Conservation (phyloP, 148 eudicot genomes). For the Bassia scoparia region DNA sequence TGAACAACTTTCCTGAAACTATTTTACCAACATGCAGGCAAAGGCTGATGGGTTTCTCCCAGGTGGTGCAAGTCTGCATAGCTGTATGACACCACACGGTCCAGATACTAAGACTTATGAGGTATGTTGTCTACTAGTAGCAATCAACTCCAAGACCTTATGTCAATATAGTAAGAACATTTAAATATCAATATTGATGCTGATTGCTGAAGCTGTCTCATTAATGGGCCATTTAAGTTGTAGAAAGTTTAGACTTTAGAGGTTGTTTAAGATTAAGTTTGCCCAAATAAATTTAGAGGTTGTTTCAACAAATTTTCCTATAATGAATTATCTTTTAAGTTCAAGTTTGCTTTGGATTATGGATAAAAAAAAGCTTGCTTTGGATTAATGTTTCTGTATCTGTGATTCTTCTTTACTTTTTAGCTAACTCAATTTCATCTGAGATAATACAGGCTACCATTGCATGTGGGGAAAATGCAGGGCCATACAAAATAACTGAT, state of each 20-base stretch:
- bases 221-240: not conserved
- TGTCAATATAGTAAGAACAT: too few species aligned
- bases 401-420: not conserved
- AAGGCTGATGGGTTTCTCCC: constrained; percentile 98
- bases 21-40: constrained; percentile 46
- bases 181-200: too few species aligned
- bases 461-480: constrained; percentile 57
- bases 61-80: constrained; percentile 94
- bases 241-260: too few species aligned
- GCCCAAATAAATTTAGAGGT: too few species aligned
- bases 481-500: constrained; percentile 58
- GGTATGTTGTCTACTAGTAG: constrained; percentile 35
- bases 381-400: not conserved
- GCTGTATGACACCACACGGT: constrained; percentile 99
- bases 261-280: too few species aligned
- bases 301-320: too few species aligned
- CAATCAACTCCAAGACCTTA: not conserved
- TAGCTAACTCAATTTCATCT: not conserved
- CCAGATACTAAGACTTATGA: constrained; percentile 95
- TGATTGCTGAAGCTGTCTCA: not conserved
- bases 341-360: too few species aligned
- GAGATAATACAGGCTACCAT: constrained; percentile 57
- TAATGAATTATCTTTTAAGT: too few species aligned
- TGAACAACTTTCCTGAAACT: not conserved
- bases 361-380: too few species aligned